A percentile compares a stretch with the other conserved stretches of the same genome.
phyloP scores from a whole-genome alignment of 108 stramenopile species.

The Pseudonitzschia delicatissima region DNA sequence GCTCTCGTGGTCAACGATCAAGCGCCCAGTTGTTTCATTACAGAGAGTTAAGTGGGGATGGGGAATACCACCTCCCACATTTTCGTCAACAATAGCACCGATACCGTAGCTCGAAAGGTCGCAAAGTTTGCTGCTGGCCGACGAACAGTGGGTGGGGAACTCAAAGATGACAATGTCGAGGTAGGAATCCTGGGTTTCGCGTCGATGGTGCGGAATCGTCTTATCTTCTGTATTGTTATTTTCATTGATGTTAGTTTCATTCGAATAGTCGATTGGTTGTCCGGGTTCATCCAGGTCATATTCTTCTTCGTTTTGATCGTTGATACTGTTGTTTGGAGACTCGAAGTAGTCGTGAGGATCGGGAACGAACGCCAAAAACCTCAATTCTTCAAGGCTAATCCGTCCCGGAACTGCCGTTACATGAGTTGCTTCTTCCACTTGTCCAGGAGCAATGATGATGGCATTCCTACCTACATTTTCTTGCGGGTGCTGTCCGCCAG shows the following conservation, averaged over 20 bases:
- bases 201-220: not conserved
- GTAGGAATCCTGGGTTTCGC: not conserved
- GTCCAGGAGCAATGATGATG: constrained; percentile 3
- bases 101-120: not conserved
- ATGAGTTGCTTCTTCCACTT: constrained; percentile 12
- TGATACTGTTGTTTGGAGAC: not conserved
- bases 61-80: not conserved
- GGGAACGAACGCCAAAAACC: constrained; percentile 5
- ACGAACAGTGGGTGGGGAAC: not conserved
- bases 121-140: not conserved
- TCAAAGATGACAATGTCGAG: not conserved
- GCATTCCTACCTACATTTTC: not conserved
- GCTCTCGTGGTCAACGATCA: not conserved
- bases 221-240: not conserved
- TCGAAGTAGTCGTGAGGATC: not conserved
- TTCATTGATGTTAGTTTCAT: not conserved
- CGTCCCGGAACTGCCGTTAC: not conserved
- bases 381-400: not conserved
- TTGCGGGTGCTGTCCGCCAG: no score
- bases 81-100: not conserved
- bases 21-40: not conserved
- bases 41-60: not conserved
- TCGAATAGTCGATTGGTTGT: not conserved
- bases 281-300: no score
- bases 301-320: not conserved